These are phyloP conservation scores for Trichomonascaceae sp. DNA, from an alignment of 1,139 yeast species.

Conservation along the genomic window DNA sequence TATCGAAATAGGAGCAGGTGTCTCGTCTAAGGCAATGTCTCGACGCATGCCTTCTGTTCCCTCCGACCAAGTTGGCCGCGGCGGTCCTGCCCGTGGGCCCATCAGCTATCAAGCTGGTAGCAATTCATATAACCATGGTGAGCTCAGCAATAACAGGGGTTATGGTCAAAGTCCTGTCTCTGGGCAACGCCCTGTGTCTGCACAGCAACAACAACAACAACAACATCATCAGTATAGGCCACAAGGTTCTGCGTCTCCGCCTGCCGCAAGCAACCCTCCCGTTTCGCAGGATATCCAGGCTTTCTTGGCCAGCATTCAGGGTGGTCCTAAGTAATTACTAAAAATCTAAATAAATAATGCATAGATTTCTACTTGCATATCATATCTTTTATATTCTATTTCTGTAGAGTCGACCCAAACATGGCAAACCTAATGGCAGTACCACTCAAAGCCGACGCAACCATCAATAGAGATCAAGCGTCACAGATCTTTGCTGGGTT, in stretches of 20 bases:
- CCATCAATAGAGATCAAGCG: neutral
- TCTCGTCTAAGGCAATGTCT: conserved; percentile 75
- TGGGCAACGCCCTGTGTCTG: neutral
- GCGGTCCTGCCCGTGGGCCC: conserved; percentile 1
- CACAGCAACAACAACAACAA: neutral
- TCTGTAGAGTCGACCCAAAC: too few species aligned
- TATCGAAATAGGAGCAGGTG: conserved; percentile 90
- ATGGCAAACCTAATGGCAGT: too few species aligned
- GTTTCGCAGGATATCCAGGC: conserved; percentile 12
- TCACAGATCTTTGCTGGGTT: neutral
- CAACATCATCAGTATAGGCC: neutral
- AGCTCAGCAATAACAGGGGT: conserved; percentile 2
- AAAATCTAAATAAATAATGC: too few species aligned
- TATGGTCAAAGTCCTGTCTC: too few species aligned
- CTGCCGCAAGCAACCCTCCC: neutral
- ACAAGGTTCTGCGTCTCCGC: neutral
- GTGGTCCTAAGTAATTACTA: too few species aligned
- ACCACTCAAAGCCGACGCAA: too few species aligned
- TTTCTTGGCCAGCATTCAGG: conserved; percentile 10
- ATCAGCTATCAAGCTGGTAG: conserved; percentile 1
- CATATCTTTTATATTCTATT: too few species aligned
- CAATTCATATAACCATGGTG: conserved; percentile 1
- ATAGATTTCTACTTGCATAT: too few species aligned
- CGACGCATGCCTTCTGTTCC: conserved; percentile 18
- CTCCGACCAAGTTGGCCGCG: conserved; percentile 1